Conservation (phyloP, 164 flowering plant genomes). For the Dillenia turbinata region DNA sequence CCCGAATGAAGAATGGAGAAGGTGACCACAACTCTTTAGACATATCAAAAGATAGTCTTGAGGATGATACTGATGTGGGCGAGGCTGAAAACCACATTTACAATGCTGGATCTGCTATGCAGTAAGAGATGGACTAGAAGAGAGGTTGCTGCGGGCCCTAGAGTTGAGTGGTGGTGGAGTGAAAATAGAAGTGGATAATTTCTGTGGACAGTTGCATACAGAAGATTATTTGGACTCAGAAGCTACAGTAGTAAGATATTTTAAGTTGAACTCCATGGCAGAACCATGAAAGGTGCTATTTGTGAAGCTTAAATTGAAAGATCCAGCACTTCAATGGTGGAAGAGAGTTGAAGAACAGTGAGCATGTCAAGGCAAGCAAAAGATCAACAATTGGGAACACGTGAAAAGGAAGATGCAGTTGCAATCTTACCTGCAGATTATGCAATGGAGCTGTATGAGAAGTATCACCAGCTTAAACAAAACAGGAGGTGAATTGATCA, state of each 20-base stretch:
- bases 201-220: neutral
- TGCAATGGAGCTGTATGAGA: neutral
- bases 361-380: neutral
- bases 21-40: neutral
- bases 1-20: neutral
- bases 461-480: neutral
- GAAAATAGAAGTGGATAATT: neutral
- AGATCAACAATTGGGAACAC: neutral
- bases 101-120: neutral
- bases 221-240: neutral
- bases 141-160: neutral
- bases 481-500: too few relatives aligned
- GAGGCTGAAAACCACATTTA: neutral
- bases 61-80: neutral
- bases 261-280: neutral
- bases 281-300: neutral
- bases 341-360: neutral
- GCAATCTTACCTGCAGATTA: neutral
- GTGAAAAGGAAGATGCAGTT: neutral
- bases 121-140: neutral
- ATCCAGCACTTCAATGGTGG: neutral
- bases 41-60: neutral
- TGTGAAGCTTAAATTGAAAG: neutral
- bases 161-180: neutral
- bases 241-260: neutral